Base-by-base conservation (phyloP, 2,329 filamentous ascomycete genomes). In the Aspergillus chevalieri region DNA sequence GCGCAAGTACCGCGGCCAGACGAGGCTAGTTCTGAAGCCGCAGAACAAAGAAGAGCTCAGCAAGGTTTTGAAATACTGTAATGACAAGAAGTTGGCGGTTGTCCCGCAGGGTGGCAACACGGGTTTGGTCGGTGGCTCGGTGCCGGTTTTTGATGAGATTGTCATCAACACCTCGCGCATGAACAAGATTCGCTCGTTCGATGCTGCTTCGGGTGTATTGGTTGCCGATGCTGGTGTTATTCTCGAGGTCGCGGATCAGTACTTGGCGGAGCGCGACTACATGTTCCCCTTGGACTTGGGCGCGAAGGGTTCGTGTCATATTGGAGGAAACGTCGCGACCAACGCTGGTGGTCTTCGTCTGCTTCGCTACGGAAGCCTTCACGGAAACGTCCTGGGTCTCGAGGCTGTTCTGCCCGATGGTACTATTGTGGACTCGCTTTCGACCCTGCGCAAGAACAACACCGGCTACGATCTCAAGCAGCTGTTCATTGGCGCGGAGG, bases 61-160 rank as follows among this genome's bases (percentile, higher is more conserved):
- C 80, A 81, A 86, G 72, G 85, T 97, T 52, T 72, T 98, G 60
- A 85, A 86, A 69, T 96, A 97, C 78, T 98, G 93, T 80, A 97
- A 97, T 70, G 85, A 94, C 60, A 85, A 92, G 62, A 83, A 84
- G 73, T 80, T 98, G 55, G 93, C 93, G 19, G 91, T 98, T 3
- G 93, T 97, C 41, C 93, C 93, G 0, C 93, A 98, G 72, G 94
- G 94, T 57, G 93, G 93, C 49, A 98, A 98, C 71, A 95, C 93
- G 2, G 94, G 93, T 6, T 79, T 98, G 30, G 93, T 98, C 2
- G 94, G 93, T 50, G 93, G 93, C 44, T 95, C 89, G 0, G 88
- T 98, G 24, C 93, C 94, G 1, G 90, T 98, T 17, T 98, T 97
- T 66, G 94, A 98, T 67, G 94, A 98, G 77, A 95, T 98, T 59